Evolutionary conservation across 2,329 filamentous ascomycete genomes (phyloP), one percentile per base, ranked within the genome.

Genomic region (Neofusicoccum sp.): DNA sequence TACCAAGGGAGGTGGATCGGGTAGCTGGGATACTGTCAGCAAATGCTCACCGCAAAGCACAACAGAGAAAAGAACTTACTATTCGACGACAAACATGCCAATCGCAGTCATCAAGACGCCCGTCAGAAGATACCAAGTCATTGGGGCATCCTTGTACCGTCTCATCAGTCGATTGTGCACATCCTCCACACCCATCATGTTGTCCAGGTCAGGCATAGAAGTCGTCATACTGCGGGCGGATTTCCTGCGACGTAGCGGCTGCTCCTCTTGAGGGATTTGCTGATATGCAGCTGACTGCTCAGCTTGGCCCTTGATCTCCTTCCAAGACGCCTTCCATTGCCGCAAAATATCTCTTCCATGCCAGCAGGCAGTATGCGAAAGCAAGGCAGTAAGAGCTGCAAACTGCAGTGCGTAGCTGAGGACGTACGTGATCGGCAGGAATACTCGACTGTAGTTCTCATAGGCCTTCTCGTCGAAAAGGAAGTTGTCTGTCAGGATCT

Each of bases 381-480:
- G 77, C 11, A 96, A 79, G 1, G 90, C 89, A 26, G 90, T 88
- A 20, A 96, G 79, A 1, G 89, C 89, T 11, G 91, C 91, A 71
- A 96, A 96, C 68, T 95, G 91, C 26, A 96, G 83, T 2, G 88
- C 91, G 66, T 96, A 96, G 69, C 90, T 93, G 41, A 96, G 80
- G 20, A 93, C 89, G 70, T 95, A 96, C 0, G 91, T 95, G 63
- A 95, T 91, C 1, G 91, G 90, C 7, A 96, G 77, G 65, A 93
- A 96, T 1, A 96, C 89, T 16, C 89, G 85, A 66, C 90, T 93
- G 75, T 96, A 96, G n/a, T 81, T 83, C 49, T 86, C 80, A 73
- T 96, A 96, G 16, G 90, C 89, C 20, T 86, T 82, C 62, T 83
- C 80, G 69, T 96, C 89, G 67, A 96, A 93, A 36, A 91, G 71